These are phyloP conservation scores for Tetramitus jugosus DNA, from an alignment of 208 protist genomes.

Conservation along the genomic window DNA sequence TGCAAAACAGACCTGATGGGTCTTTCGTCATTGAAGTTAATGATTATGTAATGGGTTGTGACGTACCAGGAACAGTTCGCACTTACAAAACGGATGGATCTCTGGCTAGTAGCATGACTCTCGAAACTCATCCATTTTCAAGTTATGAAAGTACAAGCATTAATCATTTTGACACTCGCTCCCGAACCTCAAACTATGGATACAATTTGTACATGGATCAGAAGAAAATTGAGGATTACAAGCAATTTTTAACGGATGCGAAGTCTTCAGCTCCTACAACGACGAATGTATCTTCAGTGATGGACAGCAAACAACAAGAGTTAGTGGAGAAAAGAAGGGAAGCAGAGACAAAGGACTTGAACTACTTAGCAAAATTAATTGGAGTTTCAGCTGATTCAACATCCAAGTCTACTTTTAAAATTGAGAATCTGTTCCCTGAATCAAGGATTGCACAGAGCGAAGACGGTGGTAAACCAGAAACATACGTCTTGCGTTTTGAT, in stretches of 20 bases:
- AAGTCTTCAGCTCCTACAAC: background rate
- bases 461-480: too few relatives aligned
- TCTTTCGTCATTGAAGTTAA: background rate
- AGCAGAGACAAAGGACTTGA: background rate
- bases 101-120: background rate
- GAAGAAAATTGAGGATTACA: background rate
- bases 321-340: background rate
- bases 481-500: too few relatives aligned
- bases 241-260: background rate
- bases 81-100: background rate
- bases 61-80: background rate
- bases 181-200: background rate
- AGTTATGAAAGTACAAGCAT: background rate
- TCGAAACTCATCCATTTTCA: constrained; percentile 2
- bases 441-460: too few relatives aligned
- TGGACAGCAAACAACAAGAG: background rate
- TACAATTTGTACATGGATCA: background rate
- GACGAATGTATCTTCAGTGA: background rate
- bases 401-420: too few relatives aligned
- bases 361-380: background rate
- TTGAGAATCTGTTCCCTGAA: too few relatives aligned
- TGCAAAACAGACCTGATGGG: background rate
- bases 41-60: background rate
- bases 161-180: background rate
- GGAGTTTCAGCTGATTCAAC: background rate